Evolutionary conservation across 2,329 filamentous ascomycete species (phyloP).

Genomic region (Nothopassalora personata): DNA sequence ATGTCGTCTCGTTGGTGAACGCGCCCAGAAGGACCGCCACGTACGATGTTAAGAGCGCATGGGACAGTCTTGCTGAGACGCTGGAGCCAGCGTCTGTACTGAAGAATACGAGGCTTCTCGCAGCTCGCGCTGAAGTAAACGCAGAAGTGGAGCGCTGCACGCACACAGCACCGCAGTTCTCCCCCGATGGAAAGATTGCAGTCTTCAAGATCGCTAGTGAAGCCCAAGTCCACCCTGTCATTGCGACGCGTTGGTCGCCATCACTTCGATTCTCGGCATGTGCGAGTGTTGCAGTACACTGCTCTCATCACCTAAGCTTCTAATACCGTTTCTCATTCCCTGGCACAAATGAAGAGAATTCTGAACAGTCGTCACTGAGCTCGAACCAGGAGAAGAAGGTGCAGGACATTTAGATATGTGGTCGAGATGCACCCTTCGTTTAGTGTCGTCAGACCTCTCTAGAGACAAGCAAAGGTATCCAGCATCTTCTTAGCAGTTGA

Average conservation of each 20-base stretch:
- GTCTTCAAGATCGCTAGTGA: conserved; percentile 56
- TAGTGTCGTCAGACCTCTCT: too few species aligned
- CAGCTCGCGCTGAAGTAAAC: conserved; percentile 55
- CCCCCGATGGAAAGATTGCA: conserved; percentile 56
- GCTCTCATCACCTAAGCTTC: conserved; percentile 61
- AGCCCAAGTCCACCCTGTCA: conserved; percentile 61
- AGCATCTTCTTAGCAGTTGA: too few species aligned
- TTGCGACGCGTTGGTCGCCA: conserved; percentile 64
- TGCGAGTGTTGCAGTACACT: conserved; percentile 61
- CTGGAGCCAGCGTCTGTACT: conserved; percentile 49
- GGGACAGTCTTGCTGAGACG: conserved; percentile 53
- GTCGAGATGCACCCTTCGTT: too few species aligned
- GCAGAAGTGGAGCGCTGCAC: conserved; percentile 58
- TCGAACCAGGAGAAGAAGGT: conserved; percentile 38
- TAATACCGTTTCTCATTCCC: conserved; percentile 55
- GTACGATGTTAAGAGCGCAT: conserved; percentile 57
- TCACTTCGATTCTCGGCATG: conserved; percentile 60
- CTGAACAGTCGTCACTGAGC: conserved; percentile 23
- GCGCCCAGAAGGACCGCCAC: conserved; percentile 58
- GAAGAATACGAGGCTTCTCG: conserved; percentile 45
- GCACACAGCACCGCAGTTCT: conserved; percentile 60
- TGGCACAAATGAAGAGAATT: conserved; percentile 28
- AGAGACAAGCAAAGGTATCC: too few species aligned
- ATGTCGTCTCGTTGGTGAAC: conserved; percentile 60
- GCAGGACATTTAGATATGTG: neutral